Evolutionary conservation across 768 basidiomycete genomes (phyloP).

Genomic region (Mycena amicta): DNA sequence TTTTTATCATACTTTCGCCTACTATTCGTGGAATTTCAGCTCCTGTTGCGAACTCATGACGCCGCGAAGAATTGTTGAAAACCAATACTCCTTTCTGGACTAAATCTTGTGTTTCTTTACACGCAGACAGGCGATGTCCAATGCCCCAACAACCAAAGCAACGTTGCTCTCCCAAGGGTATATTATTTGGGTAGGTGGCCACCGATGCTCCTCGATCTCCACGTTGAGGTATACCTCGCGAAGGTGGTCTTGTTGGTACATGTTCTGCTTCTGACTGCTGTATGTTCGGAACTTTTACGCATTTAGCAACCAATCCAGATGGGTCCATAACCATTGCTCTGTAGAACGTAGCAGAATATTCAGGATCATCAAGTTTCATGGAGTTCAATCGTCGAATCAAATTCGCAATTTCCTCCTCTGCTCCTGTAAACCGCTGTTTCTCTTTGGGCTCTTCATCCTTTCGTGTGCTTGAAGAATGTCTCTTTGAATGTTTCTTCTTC

Average conservation of each 20-base stretch:
- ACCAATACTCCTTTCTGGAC: background rate
- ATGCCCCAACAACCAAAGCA: background rate
- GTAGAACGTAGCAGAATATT: constrained; percentile 16
- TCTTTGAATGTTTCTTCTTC: constrained; percentile 3
- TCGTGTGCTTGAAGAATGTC: background rate
- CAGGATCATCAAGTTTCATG: constrained; percentile 16
- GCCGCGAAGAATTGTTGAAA: background rate
- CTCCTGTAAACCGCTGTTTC: background rate
- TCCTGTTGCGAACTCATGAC: background rate
- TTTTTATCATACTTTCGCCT: background rate
- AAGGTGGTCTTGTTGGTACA: background rate
- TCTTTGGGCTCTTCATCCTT: background rate
- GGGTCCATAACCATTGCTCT: constrained; percentile 14
- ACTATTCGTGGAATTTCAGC: background rate
- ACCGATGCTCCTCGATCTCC: background rate
- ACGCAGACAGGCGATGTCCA: background rate
- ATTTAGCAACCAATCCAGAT: background rate
- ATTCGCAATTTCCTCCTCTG: constrained; percentile 7
- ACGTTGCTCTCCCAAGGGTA: background rate
- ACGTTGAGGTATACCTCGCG: background rate
- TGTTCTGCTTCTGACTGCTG: background rate
- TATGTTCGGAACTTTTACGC: constrained; percentile 1
- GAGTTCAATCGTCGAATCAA: constrained; percentile 13
- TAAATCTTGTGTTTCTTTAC: background rate
- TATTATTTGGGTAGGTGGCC: constrained; percentile 4